These are phyloP conservation scores for Phlyctochytrium arcticum DNA, from an alignment of 192 early-diverging fungal genomes.

Conservation along the genomic window DNA sequence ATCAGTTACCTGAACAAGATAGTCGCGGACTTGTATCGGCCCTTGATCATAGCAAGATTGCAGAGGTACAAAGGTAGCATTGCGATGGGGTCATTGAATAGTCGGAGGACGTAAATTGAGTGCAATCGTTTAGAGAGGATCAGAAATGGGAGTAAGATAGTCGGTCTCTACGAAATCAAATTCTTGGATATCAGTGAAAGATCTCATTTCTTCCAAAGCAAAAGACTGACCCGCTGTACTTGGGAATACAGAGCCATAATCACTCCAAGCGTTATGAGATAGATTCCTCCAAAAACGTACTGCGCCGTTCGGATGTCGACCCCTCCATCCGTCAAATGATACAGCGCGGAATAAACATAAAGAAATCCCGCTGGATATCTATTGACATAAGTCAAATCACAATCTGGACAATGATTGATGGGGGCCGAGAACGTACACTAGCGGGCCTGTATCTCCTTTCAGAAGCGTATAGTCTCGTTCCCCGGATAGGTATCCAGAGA, in stretches of 20 bases:
- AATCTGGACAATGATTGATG: background rate
- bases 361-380: constrained; percentile 93
- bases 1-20: constrained; percentile 62
- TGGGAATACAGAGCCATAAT: constrained; percentile 66
- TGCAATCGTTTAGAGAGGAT: constrained; percentile 80
- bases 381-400: background rate
- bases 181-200: background rate
- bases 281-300: constrained; percentile 76
- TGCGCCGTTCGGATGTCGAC: constrained; percentile 69
- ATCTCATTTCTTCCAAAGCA: background rate
- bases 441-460: constrained; percentile 84
- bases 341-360: constrained; percentile 74
- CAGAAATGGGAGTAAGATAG: constrained; percentile 59
- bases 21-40: constrained; percentile 46
- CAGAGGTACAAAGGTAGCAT: constrained; percentile 78
- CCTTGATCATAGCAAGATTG: constrained; percentile 58
- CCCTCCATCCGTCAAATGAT: constrained; percentile 66
- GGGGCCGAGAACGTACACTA: constrained; percentile 59
- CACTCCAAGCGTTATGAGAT: constrained; percentile 60
- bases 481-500: constrained; percentile 68
- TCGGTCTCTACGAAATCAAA: constrained; percentile 59
- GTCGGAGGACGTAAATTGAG: constrained; percentile 86
- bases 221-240: constrained; percentile 27
- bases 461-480: constrained; percentile 80
- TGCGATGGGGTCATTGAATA: constrained; percentile 91